A percentile compares a stretch with the other conserved stretches of the same genome.
Conservation (phyloP, 2,329 filamentous ascomycete species). For the Blastomyces parvus region DNA sequence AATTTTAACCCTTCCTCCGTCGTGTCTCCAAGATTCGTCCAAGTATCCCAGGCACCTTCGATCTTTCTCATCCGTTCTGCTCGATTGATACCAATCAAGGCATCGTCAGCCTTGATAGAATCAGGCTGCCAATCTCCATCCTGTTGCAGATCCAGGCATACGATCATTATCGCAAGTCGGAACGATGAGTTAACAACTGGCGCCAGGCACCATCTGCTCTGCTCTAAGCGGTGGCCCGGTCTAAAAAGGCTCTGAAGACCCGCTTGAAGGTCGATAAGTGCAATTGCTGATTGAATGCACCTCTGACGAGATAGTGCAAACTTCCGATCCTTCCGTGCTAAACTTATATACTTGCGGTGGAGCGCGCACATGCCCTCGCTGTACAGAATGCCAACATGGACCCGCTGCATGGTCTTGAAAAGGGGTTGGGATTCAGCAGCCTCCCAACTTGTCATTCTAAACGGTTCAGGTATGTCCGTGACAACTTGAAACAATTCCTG, state of each 20-base stretch:
- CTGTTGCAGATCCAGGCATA: constrained; percentile 36
- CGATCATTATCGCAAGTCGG: constrained; percentile 40
- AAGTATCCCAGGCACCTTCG: not conserved
- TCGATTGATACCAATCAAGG: not conserved
- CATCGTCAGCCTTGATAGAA: not conserved
- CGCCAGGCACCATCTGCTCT: constrained; percentile 37
- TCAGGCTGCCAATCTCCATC: constrained; percentile 12
- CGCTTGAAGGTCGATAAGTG: constrained; percentile 37
- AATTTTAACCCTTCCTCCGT: not conserved
- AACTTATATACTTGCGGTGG: constrained; percentile 28
- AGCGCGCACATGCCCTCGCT: constrained; percentile 27
- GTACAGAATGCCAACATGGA: constrained; percentile 25
- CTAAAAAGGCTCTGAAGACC: constrained; percentile 34
- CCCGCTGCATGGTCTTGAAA: constrained; percentile 8
- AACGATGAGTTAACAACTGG: constrained; percentile 39
- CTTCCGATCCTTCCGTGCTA: constrained; percentile 21
- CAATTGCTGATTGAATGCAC: constrained; percentile 39
- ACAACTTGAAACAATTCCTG: constrained; percentile 15
- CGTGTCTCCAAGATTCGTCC: not conserved
- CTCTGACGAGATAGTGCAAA: constrained; percentile 34
- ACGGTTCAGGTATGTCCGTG: constrained; percentile 13
- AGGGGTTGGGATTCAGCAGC: not conserved
- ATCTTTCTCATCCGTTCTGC: constrained; percentile 1
- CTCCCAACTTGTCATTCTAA: not conserved
- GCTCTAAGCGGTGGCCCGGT: constrained; percentile 33